Conservation (phyloP, 169 alveolate genomes). For the Plasmodium coatneyi region DNA sequence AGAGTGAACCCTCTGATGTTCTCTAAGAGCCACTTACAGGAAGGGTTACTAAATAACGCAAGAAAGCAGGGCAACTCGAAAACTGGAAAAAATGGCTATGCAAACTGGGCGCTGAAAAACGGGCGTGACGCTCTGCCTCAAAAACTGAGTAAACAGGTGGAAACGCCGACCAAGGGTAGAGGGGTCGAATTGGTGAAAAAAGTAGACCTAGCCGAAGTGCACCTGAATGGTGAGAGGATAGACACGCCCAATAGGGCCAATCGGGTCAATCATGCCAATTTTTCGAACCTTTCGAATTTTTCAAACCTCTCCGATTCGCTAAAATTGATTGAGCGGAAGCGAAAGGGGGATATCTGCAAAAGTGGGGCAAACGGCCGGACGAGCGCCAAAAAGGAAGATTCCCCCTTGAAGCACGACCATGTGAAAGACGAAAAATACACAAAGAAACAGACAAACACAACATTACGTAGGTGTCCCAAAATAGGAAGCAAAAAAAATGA, state of each 20-base stretch:
- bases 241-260: not conserved
- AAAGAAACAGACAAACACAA: not conserved
- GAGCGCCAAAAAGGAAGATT: not conserved
- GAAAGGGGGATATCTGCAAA: not conserved
- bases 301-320: constrained; percentile 43
- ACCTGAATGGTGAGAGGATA: constrained; percentile 8
- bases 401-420: not conserved
- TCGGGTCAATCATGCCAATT: not conserved
- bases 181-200: constrained; percentile 13
- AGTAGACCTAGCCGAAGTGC: constrained; percentile 1
- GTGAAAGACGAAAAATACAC: not conserved
- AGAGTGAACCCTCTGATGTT: not conserved
- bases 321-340: constrained; percentile 26
- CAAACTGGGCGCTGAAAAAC: not conserved
- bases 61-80: not conserved
- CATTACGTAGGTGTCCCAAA: constrained; percentile 11
- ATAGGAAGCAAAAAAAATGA: constrained; percentile 9
- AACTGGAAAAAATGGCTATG: not conserved
- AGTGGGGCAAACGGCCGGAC: not conserved
- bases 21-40: not conserved
- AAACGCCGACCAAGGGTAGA: not conserved
- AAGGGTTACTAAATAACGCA: not conserved
- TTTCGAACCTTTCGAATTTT: not conserved
- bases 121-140: not conserved
- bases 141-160: not conserved